Conservation (phyloP, 176 grass and related monocot species). For the Phoenix roebelenii region DNA sequence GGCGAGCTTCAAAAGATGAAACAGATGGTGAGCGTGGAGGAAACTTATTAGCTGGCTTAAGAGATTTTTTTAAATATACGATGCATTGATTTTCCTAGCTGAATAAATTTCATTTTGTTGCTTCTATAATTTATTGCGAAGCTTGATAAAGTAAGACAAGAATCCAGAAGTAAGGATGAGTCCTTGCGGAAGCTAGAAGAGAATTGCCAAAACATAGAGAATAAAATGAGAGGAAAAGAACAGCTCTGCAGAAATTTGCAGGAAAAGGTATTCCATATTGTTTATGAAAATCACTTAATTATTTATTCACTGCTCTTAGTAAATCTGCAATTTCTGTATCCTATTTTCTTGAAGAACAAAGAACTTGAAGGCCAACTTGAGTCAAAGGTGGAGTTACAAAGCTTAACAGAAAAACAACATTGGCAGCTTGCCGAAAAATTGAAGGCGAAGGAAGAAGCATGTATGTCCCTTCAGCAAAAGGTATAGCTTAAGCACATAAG, state of each 20-base stretch:
- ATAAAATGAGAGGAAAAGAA: constrained; percentile 68
- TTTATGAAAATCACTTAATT: too few species aligned
- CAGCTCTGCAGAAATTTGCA: constrained; percentile 61
- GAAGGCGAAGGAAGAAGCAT: constrained; percentile 79
- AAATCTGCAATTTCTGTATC: too few species aligned
- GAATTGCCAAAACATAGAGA: constrained; percentile 66
- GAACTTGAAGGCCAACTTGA: constrained; percentile 60
- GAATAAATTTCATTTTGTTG: neutral
- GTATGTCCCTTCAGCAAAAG: constrained; percentile 52
- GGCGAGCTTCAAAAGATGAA: constrained; percentile 80
- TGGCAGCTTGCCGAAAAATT: constrained; percentile 55
- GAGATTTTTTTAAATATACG: too few species aligned
- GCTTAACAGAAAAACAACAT: constrained; percentile 61
- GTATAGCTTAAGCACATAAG: constrained; percentile 12
- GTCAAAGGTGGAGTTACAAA: constrained; percentile 42
- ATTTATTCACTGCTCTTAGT: too few species aligned
- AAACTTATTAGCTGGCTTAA: too few species aligned
- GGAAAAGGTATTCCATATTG: constrained; percentile 55
- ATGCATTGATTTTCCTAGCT: neutral
- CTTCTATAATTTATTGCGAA: constrained; percentile 26
- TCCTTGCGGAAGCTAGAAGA: constrained; percentile 78
- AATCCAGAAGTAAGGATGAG: constrained; percentile 72
- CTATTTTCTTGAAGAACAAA: constrained; percentile 37
- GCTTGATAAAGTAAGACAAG: constrained; percentile 86
- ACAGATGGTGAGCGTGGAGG: constrained; percentile 48